Evolutionary conservation across 1,284 basidiomycete genomes (phyloP), one percentile per base, ranked within the genome.

Genomic region (Rhodotorula sp.): DNA sequence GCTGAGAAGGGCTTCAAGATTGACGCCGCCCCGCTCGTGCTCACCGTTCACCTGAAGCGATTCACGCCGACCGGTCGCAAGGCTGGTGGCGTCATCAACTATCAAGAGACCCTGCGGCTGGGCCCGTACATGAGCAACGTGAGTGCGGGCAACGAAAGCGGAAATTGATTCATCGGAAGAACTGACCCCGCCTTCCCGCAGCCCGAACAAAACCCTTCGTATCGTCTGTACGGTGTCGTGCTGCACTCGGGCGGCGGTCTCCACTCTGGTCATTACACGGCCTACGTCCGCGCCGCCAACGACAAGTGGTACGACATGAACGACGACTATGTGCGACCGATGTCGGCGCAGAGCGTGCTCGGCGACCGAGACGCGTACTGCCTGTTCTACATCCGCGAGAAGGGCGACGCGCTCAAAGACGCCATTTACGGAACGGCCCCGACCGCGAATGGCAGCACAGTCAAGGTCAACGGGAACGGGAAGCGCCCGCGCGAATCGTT

Each of bases 41-140:
- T 99, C 49, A 97, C 95, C 0, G 85, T 99, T n/a, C 97, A 99
- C 79, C 84, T 99, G 56, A 99, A 99, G 83, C 89, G 97, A 26
- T 99, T 99, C 82, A 91, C 91, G 16, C 91, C 92, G 0, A 85
- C 91, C 63, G 96, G 96, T 29, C 86, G 89, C 70, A 98, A 98
- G 83, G 89, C 97, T 60, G 87, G 86, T 5, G 88, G 91, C 64
- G 83, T 84, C 52, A 85, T 99, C 75, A 84, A 87, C 20, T 99
- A 95, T 80, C 88, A 90, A 26, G 90, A 94, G 65, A 85, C 82
- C 8, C 81, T 99, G n/a, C 86, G 88, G 48, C 84, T 99, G 59
- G 85, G 88, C 52, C 87, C 88, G 0, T 90, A 87, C 80, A 95
- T 98, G 91, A 93, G 92, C 78, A 88, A 91, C 62, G 82, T 83